Evolutionary conservation across 2,329 filamentous ascomycete species (phyloP).

Genomic region (Zymoseptoria brevis): DNA sequence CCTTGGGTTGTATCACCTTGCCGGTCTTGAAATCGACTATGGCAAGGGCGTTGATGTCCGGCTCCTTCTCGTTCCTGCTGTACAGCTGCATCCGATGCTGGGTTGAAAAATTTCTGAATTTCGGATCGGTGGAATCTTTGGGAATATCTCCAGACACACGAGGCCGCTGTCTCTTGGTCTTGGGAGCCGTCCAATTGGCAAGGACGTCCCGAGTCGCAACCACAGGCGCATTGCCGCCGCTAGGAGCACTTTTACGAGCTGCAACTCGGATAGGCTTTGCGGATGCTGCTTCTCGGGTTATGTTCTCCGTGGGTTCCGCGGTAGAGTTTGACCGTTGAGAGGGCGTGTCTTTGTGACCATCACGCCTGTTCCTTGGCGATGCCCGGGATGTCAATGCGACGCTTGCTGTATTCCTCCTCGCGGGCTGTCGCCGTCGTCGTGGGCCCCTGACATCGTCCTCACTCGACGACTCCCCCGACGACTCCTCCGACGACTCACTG

Average conservation of each 20-base stretch:
- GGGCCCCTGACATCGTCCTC: background rate
- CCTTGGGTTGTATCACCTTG: conserved; percentile 6
- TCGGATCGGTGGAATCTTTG: conserved; percentile 13
- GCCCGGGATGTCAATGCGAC: background rate
- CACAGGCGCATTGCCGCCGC: background rate
- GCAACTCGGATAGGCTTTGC: background rate
- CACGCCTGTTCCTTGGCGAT: background rate
- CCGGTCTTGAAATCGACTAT: conserved; percentile 27
- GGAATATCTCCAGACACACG: conserved; percentile 18
- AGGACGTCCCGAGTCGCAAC: conserved; percentile 8
- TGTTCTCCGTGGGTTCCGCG: background rate
- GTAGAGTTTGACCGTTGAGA: background rate
- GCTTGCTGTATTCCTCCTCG: background rate
- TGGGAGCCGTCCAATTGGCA: conserved; percentile 8
- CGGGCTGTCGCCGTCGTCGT: background rate
- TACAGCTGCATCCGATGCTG: conserved; percentile 20
- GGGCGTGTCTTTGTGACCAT: background rate
- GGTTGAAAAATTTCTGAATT: conserved; percentile 17
- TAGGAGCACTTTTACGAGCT: conserved; percentile 12
- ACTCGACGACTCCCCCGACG: background rate
- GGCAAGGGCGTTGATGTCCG: conserved; percentile 20
- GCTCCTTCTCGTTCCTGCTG: conserved; percentile 21
- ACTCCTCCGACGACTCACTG: background rate
- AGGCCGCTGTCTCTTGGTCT: conserved; percentile 9
- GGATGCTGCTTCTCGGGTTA: background rate